Evolutionary conservation across 2,329 filamentous ascomycete species (phyloP).

Genomic region (Apiospora pterosperma): DNA sequence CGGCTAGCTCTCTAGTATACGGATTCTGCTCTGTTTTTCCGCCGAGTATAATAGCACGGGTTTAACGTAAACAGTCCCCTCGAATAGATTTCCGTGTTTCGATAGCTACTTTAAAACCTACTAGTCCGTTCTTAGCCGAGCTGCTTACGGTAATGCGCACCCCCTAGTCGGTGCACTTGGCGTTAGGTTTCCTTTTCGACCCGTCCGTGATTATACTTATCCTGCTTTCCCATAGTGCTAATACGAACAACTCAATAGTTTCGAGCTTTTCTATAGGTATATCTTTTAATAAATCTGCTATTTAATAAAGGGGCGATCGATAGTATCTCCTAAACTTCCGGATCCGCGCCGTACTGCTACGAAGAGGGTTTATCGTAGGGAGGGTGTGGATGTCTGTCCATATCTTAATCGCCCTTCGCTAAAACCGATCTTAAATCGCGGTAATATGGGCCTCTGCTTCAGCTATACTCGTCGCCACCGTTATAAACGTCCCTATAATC

Average conservation of each 20-base stretch:
- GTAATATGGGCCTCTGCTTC: background rate
- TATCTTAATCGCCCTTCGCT: constrained; percentile 12
- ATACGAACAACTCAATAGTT: constrained; percentile 6
- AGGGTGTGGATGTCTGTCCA: constrained; percentile 16
- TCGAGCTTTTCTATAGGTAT: constrained; percentile 8
- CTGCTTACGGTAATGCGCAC: no score
- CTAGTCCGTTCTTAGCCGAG: no score
- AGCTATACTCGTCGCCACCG: background rate
- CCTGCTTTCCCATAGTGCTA: background rate
- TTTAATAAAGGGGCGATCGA: constrained; percentile 11
- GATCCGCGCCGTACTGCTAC: constrained; percentile 4
- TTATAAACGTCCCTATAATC: background rate
- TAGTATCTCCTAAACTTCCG: constrained; percentile 8
- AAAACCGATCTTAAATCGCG: background rate
- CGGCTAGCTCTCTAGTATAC: constrained; percentile 5
- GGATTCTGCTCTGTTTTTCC: constrained; percentile 6
- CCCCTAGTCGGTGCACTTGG: no score
- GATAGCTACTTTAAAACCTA: no score
- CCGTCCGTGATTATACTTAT: background rate
- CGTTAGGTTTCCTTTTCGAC: background rate
- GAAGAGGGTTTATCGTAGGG: constrained; percentile 14
- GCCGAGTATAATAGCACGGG: no score
- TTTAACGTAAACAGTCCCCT: no score
- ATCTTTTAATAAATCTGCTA: constrained; percentile 5
- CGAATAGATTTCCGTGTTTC: no score